These are phyloP conservation scores for Sporopachydermia quercuum DNA, from an alignment of 805 yeast species.

Conservation along the genomic window DNA sequence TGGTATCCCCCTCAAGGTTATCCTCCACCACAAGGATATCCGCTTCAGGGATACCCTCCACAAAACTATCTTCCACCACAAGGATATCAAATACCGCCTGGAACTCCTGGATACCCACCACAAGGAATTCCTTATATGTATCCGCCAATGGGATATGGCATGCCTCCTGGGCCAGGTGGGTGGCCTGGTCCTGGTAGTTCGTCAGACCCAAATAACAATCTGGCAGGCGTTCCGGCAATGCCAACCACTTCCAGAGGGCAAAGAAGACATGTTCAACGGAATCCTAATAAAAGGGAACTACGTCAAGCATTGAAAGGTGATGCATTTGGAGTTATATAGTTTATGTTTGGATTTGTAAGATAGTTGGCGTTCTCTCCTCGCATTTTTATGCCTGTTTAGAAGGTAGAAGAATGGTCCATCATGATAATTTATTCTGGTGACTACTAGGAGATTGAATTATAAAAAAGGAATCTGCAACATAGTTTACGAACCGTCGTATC, in stretches of 20 bases:
- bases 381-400: too few relatives aligned
- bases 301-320: not conserved
- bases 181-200: not conserved
- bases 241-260: not conserved
- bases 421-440: too few relatives aligned
- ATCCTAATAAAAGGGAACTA: not conserved
- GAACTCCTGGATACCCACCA: not conserved
- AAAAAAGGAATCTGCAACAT: too few relatives aligned
- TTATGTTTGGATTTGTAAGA: too few relatives aligned
- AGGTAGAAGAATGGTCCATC: too few relatives aligned
- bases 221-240: not conserved
- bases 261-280: not conserved
- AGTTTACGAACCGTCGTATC: too few relatives aligned
- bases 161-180: not conserved
- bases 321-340: too few relatives aligned
- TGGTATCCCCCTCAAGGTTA: not conserved
- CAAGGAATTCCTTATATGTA: not conserved
- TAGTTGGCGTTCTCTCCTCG: too few relatives aligned
- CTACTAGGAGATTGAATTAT: too few relatives aligned
- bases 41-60: too few relatives aligned
- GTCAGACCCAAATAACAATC: too few relatives aligned
- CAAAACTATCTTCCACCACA: too few relatives aligned
- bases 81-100: not conserved
- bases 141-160: not conserved
- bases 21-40: not conserved